Conservation (phyloP, 1,284 basidiomycete genomes). For the Psilocybe mexicana region DNA sequence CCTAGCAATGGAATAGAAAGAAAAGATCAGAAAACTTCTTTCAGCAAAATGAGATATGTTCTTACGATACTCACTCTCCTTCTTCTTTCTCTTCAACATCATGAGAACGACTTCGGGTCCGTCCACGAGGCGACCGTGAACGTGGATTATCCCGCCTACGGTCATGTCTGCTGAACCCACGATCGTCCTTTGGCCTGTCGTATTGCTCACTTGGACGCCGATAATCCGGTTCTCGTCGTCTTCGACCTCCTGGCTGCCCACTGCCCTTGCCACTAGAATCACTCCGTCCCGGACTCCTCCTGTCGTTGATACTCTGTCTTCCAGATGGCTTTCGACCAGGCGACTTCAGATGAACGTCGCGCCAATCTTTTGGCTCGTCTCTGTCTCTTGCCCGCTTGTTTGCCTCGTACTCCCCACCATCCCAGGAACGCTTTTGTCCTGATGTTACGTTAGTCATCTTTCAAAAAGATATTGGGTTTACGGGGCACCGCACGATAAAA, state of each 20-base stretch:
- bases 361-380: conserved; percentile 71
- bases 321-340: conserved; percentile 35
- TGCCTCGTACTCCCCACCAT: conserved; percentile 50
- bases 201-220: conserved; percentile 13
- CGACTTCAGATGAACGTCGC: conserved; percentile 67
- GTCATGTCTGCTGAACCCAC: conserved; percentile 17
- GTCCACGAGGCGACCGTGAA: conserved; percentile 26
- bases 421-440: conserved; percentile 80
- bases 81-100: conserved; percentile 63
- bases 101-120: conserved; percentile 22
- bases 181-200: conserved; percentile 17
- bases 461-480: conserved; percentile 59
- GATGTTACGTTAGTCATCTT: conserved; percentile 79
- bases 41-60: conserved; percentile 8
- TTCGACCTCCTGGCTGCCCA: conserved; percentile 17
- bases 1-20: conserved; percentile 33
- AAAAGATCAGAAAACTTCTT: conserved; percentile 1
- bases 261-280: conserved; percentile 31
- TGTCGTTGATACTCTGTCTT: conserved; percentile 36
- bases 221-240: conserved; percentile 20
- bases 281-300: conserved; percentile 33
- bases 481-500: conserved; percentile 79
- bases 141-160: conserved; percentile 14
- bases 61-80: conserved; percentile 70
- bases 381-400: conserved; percentile 51